phyloP scores from a whole-genome alignment of 805 yeast species.

The Starmerella apis region DNA sequence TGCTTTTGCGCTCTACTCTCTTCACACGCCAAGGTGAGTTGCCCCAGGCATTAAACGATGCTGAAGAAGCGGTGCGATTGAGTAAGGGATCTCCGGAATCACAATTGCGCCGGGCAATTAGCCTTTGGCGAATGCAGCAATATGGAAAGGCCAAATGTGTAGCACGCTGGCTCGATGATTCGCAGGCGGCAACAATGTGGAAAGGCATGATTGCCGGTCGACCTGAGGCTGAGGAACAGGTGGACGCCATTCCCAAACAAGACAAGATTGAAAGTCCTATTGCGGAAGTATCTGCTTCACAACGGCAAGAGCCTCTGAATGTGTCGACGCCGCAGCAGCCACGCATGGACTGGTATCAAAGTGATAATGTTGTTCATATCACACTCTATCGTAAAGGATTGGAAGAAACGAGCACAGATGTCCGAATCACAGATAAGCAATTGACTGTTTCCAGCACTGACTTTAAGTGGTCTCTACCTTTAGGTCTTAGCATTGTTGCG shows the following conservation, averaged over 20 bases:
- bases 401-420: slow-evolving; percentile 41
- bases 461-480: slow-evolving; percentile 44
- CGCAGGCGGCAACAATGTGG: slow-evolving; percentile 19
- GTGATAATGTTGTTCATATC: slow-evolving; percentile 44
- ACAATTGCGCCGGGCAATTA: slow-evolving; percentile 32
- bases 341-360: slow-evolving; percentile 64
- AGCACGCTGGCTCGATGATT: slow-evolving; percentile 19
- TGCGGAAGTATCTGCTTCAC: too few relatives aligned
- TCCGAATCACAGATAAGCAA: slow-evolving; percentile 27
- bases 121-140: slow-evolving; percentile 23
- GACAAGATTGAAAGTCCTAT: too few relatives aligned
- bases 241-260: slow-evolving; percentile 13
- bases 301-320: neutral
- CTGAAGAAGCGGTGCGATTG: slow-evolving; percentile 23
- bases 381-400: slow-evolving; percentile 63
- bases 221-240: slow-evolving; percentile 5
- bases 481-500: slow-evolving; percentile 45
- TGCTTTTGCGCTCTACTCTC: slow-evolving; percentile 22
- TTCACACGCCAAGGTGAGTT: slow-evolving; percentile 16
- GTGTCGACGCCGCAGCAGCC: neutral
- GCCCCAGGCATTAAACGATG: slow-evolving; percentile 23
- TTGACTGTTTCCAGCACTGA: slow-evolving; percentile 13
- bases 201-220: slow-evolving; percentile 2
- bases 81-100: slow-evolving; percentile 23
- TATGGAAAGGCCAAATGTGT: slow-evolving; percentile 26